These are phyloP conservation scores for Termitomyces sp. DNA, from an alignment of 768 basidiomycete species.

Conservation along the genomic window DNA sequence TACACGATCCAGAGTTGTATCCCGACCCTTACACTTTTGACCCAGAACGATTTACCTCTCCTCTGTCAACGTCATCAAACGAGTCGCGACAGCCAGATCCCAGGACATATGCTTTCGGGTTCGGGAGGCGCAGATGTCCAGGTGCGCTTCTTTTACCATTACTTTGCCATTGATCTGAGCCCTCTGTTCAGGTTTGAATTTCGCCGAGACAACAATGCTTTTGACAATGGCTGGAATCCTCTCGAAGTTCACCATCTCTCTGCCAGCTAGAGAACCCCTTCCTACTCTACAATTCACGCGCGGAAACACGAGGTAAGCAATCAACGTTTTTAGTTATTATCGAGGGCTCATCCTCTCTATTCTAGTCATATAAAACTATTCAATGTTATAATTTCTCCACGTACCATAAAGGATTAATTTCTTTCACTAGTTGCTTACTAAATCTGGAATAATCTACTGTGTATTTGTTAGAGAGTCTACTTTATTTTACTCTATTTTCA, in stretches of 20 bases:
- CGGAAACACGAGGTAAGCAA: conserved; percentile 26
- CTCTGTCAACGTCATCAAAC: not conserved
- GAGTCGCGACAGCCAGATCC: conserved; percentile 24
- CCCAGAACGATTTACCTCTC: conserved; percentile 28
- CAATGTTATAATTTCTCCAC: conserved; percentile 13
- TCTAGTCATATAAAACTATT: conserved; percentile 20
- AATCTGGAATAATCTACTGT: not conserved
- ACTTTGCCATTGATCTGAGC: not conserved
- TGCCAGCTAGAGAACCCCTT: conserved; percentile 10
- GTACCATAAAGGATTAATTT: not conserved
- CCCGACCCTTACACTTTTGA: conserved; percentile 34
- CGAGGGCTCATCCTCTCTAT: not conserved
- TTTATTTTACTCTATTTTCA: too few relatives aligned
- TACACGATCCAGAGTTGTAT: conserved; percentile 35
- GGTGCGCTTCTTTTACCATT: conserved; percentile 14
- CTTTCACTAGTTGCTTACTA: not conserved
- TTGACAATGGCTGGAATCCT: conserved; percentile 27
- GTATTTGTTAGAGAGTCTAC: not conserved
- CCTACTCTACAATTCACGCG: conserved; percentile 22
- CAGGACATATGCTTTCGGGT: conserved; percentile 26
- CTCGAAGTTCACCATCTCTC: conserved; percentile 20
- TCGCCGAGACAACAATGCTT: conserved; percentile 27
- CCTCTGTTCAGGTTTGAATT: conserved; percentile 18
- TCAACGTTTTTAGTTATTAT: not conserved
- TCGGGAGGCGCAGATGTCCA: conserved; percentile 28